Conservation (phyloP, 2,329 filamentous ascomycete species). For the Apiospora pterosperma region DNA sequence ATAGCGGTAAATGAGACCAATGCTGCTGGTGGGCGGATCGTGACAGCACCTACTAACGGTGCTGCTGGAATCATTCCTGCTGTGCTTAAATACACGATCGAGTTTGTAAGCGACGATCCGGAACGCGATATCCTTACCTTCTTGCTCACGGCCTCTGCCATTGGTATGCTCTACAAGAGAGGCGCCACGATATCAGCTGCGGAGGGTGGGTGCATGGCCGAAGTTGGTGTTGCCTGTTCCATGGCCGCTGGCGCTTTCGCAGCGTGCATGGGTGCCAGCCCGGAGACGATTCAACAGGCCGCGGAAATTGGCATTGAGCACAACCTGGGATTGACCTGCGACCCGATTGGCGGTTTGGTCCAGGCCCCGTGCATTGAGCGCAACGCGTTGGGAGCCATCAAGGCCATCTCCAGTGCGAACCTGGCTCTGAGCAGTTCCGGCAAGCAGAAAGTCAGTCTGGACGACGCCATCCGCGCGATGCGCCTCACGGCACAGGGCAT, state of each 20-base stretch:
- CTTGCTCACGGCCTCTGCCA: constrained; percentile 44
- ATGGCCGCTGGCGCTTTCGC: constrained; percentile 50
- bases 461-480: constrained; percentile 50
- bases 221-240: constrained; percentile 48
- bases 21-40: constrained; percentile 46
- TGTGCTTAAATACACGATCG: constrained; percentile 46
- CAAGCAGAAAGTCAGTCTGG: constrained; percentile 45
- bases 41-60: constrained; percentile 49
- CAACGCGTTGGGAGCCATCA: constrained; percentile 47
- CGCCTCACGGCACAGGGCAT: constrained; percentile 47
- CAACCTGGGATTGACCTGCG: constrained; percentile 47
- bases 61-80: constrained; percentile 49
- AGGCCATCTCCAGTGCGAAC: constrained; percentile 49
- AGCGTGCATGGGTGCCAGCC: constrained; percentile 48
- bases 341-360: constrained; percentile 47
- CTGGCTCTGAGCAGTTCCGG: constrained; percentile 43
- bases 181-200: constrained; percentile 49
- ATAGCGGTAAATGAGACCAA: constrained; percentile 50
- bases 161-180: constrained; percentile 52
- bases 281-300: constrained; percentile 47
- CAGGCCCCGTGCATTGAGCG: constrained; percentile 50
- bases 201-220: constrained; percentile 52
- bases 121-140: constrained; percentile 48
- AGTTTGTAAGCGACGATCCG: constrained; percentile 47
- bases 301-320: constrained; percentile 52